Evolutionary conservation across 805 yeast genomes (phyloP), one percentile per base, ranked within the genome.

Genomic region (Sugiyamaella qingdaonensis): DNA sequence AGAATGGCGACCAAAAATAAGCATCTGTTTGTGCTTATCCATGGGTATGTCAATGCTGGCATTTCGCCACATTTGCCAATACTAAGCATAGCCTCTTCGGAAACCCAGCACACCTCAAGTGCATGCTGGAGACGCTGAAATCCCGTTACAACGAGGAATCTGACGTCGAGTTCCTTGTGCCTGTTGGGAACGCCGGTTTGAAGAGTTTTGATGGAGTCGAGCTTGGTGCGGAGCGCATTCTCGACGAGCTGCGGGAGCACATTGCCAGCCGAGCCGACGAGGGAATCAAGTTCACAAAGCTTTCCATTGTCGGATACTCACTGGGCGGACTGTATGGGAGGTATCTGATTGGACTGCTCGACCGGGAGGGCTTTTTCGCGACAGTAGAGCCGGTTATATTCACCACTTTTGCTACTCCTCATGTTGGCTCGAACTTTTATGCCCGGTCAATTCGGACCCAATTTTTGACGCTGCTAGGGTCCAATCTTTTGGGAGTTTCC

Each of bases 241-340:
- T 85, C n/a, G 74, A 77, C 32, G 96, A 89, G 65, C 74, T 91
- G 13, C 68, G 68, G 14, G 64, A 57, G 10, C 65, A 71, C 55
- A 60, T 75, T 24, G 56, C 55, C 13, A 70, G 71, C 10, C 51
- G 57, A 13, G 13, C 24, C 31, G 13, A 52, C 78, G 72, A 60
- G 75, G 71, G 55, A 73, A 68, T 65, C n/a, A 59, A 55, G 13
- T 85, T 86, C 10, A 73, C 74, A 10, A 78, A 82, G 54, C 76
- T 91, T 46, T 85, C 92, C 57, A 72, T 91, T 37, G 77, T 90
- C 1, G 97, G 97, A 0, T 91, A 91, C 66, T 88, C 96, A 0
- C 67, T 91, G 50, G 98, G 97, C n/a, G 98, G 98, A 0, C 68
- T 92, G 32, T 78, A 88, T 13, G 76, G 89, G 0, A 75, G 97